phyloP scores from a whole-genome alignment of 1,284 basidiomycete species.

The Trametes sp. region DNA sequence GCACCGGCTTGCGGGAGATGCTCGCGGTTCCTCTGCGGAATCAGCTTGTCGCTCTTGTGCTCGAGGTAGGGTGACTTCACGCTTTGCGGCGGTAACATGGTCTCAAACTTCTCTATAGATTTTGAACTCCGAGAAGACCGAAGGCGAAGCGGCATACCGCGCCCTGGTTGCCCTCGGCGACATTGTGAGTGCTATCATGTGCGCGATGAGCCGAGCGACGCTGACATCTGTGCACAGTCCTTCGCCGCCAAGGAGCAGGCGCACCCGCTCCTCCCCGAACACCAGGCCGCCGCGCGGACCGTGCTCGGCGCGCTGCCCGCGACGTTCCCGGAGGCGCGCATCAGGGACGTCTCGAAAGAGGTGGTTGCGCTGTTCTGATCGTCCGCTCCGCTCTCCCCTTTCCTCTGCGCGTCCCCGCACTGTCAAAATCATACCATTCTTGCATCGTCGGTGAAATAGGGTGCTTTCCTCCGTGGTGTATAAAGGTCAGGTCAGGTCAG shows the following conservation, averaged over 20 bases:
- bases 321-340: slow-evolving; percentile 64
- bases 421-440: no score
- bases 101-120: slow-evolving; percentile 49
- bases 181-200: slow-evolving; percentile 52
- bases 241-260: slow-evolving; percentile 52
- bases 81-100: slow-evolving; percentile 20
- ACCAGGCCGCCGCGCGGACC: slow-evolving; percentile 50
- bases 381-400: not conserved
- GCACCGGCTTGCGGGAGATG: slow-evolving; percentile 54
- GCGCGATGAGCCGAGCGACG: no score
- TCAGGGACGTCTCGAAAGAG: slow-evolving; percentile 58
- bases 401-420: no score
- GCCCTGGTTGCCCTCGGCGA: slow-evolving; percentile 90
- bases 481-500: not conserved
- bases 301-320: slow-evolving; percentile 49
- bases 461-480: slow-evolving; percentile 5
- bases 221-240: slow-evolving; percentile 47
- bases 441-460: slow-evolving; percentile 24
- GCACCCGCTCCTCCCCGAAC: slow-evolving; percentile 46
- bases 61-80: slow-evolving; percentile 49
- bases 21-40: slow-evolving; percentile 44
- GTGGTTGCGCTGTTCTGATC: slow-evolving; percentile 46
- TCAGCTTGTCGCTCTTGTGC: slow-evolving; percentile 53
- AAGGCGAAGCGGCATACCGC: slow-evolving; percentile 88
- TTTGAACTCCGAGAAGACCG: slow-evolving; percentile 70